Percentiles rank a stretch among this genome's conserved stretches.
These are phyloP conservation scores for Harringtonia lauricola DNA, from an alignment of 2,329 filamentous ascomycete genomes.

Conservation along the genomic window DNA sequence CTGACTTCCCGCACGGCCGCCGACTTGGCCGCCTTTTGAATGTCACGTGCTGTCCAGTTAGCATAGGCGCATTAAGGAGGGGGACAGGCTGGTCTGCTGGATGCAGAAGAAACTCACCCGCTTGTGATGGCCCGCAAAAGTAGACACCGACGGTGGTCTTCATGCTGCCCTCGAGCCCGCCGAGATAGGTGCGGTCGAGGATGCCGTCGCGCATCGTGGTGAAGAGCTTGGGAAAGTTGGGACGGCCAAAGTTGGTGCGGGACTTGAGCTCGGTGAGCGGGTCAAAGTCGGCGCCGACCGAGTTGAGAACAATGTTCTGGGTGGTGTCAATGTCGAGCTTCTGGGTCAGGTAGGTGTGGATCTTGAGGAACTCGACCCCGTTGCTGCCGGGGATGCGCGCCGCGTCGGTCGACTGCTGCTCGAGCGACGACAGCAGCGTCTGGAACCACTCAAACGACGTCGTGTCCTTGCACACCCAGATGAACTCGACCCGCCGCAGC, in stretches of 20 bases:
- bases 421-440: constrained; percentile 79
- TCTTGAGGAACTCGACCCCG: constrained; percentile 79
- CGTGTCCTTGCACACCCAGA: constrained; percentile 96
- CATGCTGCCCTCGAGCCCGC: constrained; percentile 64
- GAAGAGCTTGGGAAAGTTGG: constrained; percentile 76
- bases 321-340: constrained; percentile 83
- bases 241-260: constrained; percentile 88
- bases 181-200: constrained; percentile 72
- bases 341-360: constrained; percentile 96
- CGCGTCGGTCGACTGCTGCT: constrained; percentile 67
- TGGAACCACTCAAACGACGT: constrained; percentile 99
- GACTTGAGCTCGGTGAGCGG: constrained; percentile 85
- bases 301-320: constrained; percentile 95
- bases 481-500: constrained; percentile 91
- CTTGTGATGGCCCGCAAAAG: constrained; percentile 82
- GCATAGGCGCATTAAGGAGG: too few relatives aligned
- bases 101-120: constrained; percentile 31
- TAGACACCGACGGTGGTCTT: constrained; percentile 90
- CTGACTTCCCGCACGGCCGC: constrained; percentile 68
- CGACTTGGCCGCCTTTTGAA: constrained; percentile 67
- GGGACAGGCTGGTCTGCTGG: too few relatives aligned
- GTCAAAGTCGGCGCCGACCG: constrained; percentile 76
- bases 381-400: constrained; percentile 56
- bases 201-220: constrained; percentile 81
- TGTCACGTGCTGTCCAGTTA: constrained; percentile 60